These are phyloP conservation scores for Rhizopus sp. DNA, from an alignment of 371 early-diverging fungal species.

Conservation along the genomic window DNA sequence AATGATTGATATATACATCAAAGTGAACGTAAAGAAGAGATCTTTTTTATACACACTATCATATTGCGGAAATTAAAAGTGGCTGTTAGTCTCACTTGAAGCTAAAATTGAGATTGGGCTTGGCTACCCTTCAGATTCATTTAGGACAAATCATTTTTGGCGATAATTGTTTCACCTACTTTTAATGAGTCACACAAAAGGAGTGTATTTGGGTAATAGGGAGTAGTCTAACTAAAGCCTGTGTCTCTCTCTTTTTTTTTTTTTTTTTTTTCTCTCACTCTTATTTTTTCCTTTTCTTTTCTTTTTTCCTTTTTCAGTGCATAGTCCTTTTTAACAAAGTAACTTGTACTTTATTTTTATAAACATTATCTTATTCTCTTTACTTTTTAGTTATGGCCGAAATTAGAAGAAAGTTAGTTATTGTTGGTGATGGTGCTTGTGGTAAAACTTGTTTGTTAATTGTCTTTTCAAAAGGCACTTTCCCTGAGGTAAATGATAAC, in stretches of 20 bases:
- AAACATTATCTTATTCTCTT: neutral
- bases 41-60: too few relatives aligned
- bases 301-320: neutral
- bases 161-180: neutral
- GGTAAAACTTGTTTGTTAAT: constrained; percentile 97
- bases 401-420: constrained; percentile 92
- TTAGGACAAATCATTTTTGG: too few relatives aligned
- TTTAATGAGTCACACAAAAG: neutral
- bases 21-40: too few relatives aligned
- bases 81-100: too few relatives aligned
- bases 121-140: neutral
- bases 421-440: constrained; percentile 97
- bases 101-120: too few relatives aligned
- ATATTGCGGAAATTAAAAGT: too few relatives aligned
- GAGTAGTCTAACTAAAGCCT: neutral
- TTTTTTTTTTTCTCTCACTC: neutral
- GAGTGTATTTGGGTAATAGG: neutral
- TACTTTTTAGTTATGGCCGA: constrained; percentile 47
- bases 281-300: constrained; percentile 2
- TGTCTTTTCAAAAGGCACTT: constrained; percentile 88
- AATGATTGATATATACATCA: too few relatives aligned
- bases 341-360: constrained; percentile 2
- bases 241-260: neutral
- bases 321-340: neutral
- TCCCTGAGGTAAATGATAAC: constrained; percentile 75